Evolutionary conservation across 148 eudicot species (phyloP).

Genomic region (Pharnaceum exiguum): DNA sequence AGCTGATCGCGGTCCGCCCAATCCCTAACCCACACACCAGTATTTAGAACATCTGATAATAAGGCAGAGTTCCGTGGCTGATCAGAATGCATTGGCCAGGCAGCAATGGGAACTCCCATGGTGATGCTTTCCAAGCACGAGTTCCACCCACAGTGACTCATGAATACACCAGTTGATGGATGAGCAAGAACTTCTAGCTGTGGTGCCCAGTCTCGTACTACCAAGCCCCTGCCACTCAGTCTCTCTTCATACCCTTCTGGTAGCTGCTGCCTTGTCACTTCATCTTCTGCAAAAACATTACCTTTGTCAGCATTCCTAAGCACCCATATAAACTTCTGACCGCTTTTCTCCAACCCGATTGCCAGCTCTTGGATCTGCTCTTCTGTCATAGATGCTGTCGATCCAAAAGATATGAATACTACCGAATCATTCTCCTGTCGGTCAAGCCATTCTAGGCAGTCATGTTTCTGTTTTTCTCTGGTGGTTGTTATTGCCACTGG

Average conservation of each 20-base stretch:
- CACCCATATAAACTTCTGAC: slow-evolving; percentile 48
- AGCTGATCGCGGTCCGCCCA: slow-evolving; percentile 24
- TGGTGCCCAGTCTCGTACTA: slow-evolving; percentile 48
- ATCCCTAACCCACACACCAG: slow-evolving; percentile 27
- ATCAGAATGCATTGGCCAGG: slow-evolving; percentile 54
- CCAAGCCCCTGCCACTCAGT: slow-evolving; percentile 24
- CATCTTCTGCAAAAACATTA: background rate
- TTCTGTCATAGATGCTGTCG: slow-evolving; percentile 25
- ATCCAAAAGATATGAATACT: slow-evolving; percentile 46
- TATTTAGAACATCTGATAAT: slow-evolving; percentile 19
- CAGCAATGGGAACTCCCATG: slow-evolving; percentile 43
- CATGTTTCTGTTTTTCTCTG: background rate
- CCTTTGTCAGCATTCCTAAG: slow-evolving; percentile 9
- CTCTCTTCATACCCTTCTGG: slow-evolving; percentile 50
- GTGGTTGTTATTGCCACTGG: background rate
- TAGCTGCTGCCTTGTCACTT: slow-evolving; percentile 11
- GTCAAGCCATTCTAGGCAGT: slow-evolving; percentile 39
- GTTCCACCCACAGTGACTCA: slow-evolving; percentile 56
- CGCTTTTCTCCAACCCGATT: slow-evolving; percentile 37
- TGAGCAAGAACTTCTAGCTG: slow-evolving; percentile 45
- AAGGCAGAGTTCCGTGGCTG: slow-evolving; percentile 38
- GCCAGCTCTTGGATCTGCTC: slow-evolving; percentile 44
- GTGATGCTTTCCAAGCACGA: slow-evolving; percentile 47
- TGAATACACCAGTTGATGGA: slow-evolving; percentile 34
- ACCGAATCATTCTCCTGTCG: slow-evolving; percentile 35